phyloP scores from a whole-genome alignment of 2,329 filamentous ascomycete genomes.

The Calonectria leucothoes region DNA sequence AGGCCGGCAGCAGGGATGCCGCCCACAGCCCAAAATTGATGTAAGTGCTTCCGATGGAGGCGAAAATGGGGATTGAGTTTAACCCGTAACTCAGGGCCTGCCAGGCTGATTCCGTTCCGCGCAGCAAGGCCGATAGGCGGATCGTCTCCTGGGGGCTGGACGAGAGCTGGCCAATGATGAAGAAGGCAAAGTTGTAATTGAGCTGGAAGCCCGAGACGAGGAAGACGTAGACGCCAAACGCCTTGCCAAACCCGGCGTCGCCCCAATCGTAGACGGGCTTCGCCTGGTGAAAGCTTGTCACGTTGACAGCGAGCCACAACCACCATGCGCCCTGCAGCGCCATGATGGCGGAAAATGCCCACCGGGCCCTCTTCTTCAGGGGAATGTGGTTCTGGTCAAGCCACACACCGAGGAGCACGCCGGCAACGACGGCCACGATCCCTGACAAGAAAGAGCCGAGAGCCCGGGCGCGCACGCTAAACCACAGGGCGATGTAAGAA shows the following conservation, averaged over 20 bases:
- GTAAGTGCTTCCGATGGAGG: conserved; percentile 71
- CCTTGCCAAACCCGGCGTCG: conserved; percentile 69
- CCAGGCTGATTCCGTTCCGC: conserved; percentile 75
- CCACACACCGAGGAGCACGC: conserved; percentile 72
- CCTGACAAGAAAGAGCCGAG: conserved; percentile 74
- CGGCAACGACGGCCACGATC: conserved; percentile 70
- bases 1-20: conserved; percentile 68
- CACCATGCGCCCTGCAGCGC: conserved; percentile 74
- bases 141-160: conserved; percentile 70
- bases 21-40: conserved; percentile 76
- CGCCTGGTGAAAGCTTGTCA: conserved; percentile 66
- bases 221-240: conserved; percentile 74
- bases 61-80: conserved; percentile 69
- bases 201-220: conserved; percentile 74
- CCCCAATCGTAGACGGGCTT: conserved; percentile 73
- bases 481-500: conserved; percentile 62
- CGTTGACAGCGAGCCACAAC: conserved; percentile 74
- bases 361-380: conserved; percentile 63
- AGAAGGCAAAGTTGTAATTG: conserved; percentile 79
- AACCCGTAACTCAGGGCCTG: conserved; percentile 77
- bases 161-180: conserved; percentile 73
- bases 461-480: conserved; percentile 71
- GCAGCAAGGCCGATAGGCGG: conserved; percentile 70
- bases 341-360: conserved; percentile 62
- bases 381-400: conserved; percentile 65